phyloP scores from a whole-genome alignment of 352 stramenopile species.

The Phytophthora constricta region DNA sequence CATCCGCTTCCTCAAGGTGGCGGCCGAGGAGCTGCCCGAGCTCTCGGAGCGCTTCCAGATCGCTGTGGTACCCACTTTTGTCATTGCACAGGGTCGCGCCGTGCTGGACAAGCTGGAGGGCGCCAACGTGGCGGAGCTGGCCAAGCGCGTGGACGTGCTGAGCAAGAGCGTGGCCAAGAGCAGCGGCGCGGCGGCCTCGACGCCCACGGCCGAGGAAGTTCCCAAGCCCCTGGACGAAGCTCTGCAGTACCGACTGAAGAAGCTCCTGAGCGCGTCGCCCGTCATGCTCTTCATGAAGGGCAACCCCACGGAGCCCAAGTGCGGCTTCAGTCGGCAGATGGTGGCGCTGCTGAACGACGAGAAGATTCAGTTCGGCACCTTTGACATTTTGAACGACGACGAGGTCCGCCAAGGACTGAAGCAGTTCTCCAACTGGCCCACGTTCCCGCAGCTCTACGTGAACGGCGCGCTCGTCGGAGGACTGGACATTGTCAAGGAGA shows the following conservation, averaged over 20 bases:
- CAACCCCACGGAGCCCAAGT: slow-evolving; percentile 93
- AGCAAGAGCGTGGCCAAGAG: slow-evolving; percentile 86
- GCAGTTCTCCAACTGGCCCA: slow-evolving; percentile 97
- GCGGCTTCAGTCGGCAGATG: slow-evolving; percentile 96
- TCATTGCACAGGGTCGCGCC: slow-evolving; percentile 81
- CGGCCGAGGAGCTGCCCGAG: slow-evolving; percentile 83
- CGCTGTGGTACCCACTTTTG: slow-evolving; percentile 94
- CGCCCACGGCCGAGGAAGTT: slow-evolving; percentile 14
- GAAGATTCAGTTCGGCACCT: slow-evolving; percentile 94
- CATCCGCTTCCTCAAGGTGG: slow-evolving; percentile 88
- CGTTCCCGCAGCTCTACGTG: slow-evolving; percentile 99
- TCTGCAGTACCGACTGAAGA: slow-evolving; percentile 80
- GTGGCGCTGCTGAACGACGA: slow-evolving; percentile 94
- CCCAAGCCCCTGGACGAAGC: slow-evolving; percentile 62
- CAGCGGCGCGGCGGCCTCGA: slow-evolving; percentile 35
- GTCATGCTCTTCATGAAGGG: slow-evolving; percentile 99
- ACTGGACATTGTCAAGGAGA: slow-evolving; percentile 98
- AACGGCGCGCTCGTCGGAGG: slow-evolving; percentile 96
- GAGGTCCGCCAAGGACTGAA: slow-evolving; percentile 96
- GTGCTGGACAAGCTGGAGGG: slow-evolving; percentile 87
- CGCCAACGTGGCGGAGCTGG: slow-evolving; percentile 83
- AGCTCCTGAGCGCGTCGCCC: slow-evolving; percentile 81
- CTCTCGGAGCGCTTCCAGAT: slow-evolving; percentile 91
- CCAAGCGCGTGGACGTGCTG: slow-evolving; percentile 83
- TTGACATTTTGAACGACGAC: slow-evolving; percentile 98